Percentiles rank a stretch among this genome's conserved stretches.
Conservation (phyloP, 306 rosid species). For the Dryas drummondii region DNA sequence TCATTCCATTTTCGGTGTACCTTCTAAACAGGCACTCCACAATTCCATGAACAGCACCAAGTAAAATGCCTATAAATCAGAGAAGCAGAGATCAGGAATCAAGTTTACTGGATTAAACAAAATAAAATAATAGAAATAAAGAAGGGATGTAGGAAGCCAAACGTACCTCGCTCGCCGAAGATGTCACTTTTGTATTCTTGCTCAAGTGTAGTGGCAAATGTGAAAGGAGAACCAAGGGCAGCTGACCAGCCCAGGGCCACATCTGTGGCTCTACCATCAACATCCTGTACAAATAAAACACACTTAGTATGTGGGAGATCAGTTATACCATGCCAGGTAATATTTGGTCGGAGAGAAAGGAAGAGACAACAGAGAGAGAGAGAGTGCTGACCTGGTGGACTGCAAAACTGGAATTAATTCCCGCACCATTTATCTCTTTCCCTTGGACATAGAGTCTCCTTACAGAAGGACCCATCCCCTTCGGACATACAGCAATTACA, state of each 20-base stretch:
- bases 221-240: slow-evolving; percentile 98
- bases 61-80: slow-evolving; percentile 69
- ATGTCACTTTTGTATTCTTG: slow-evolving; percentile 96
- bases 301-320: slow-evolving; percentile 8
- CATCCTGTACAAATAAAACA: slow-evolving; percentile 53
- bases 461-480: slow-evolving; percentile 99
- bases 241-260: slow-evolving; percentile 97
- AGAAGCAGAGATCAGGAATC: slow-evolving; percentile 29
- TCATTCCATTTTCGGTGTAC: slow-evolving; percentile 87
- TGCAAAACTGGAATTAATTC: slow-evolving; percentile 93
- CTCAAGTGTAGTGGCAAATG: slow-evolving; percentile 92
- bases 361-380: not conserved
- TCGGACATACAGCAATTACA: slow-evolving; percentile 96
- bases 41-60: slow-evolving; percentile 96
- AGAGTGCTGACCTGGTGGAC: slow-evolving; percentile 71
- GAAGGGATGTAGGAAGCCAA: not conserved
- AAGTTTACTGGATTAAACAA: not conserved
- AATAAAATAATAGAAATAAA: not conserved
- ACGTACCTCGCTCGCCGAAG: slow-evolving; percentile 90
- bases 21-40: slow-evolving; percentile 94
- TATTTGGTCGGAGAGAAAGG: not conserved
- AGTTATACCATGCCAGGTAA: not conserved
- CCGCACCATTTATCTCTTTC: slow-evolving; percentile 94
- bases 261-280: slow-evolving; percentile 94
- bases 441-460: slow-evolving; percentile 98